Conservation (phyloP, 2,329 filamentous ascomycete species). For the Beauveria sp. region DNA sequence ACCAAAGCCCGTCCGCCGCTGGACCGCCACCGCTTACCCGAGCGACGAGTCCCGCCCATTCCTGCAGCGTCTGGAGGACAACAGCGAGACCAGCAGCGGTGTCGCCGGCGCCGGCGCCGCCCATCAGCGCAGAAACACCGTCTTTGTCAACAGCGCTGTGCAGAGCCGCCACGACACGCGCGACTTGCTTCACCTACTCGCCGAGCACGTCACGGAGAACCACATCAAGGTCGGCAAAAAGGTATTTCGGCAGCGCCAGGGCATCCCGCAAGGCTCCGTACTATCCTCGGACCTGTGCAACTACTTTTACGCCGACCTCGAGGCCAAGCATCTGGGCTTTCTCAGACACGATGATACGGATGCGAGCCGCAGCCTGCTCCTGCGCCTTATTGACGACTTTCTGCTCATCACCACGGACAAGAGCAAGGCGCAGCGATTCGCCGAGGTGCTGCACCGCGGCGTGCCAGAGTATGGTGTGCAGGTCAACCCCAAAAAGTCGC, state of each 20-base stretch:
- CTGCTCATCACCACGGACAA: slow-evolving; percentile 71
- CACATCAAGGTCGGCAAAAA: slow-evolving; percentile 83
- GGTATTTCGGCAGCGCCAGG: slow-evolving; percentile 77
- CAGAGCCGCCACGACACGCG: slow-evolving; percentile 49
- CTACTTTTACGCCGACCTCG: slow-evolving; percentile 90
- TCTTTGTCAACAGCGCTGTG: slow-evolving; percentile 67
- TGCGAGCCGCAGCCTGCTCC: slow-evolving; percentile 46
- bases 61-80: slow-evolving; percentile 33
- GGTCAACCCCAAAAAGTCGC: slow-evolving; percentile 70
- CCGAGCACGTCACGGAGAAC: slow-evolving; percentile 76
- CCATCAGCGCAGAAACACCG: slow-evolving; percentile 51
- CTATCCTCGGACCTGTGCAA: slow-evolving; percentile 84
- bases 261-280: slow-evolving; percentile 90
- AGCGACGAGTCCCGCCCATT: slow-evolving; percentile 36
- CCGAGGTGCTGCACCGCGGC: slow-evolving; percentile 73
- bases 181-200: slow-evolving; percentile 60
- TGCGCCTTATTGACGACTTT: slow-evolving; percentile 89
- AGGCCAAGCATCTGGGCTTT: slow-evolving; percentile 62
- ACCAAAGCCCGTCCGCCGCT: slow-evolving; percentile 38
- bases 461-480: slow-evolving; percentile 71
- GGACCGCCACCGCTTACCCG: slow-evolving; percentile 44
- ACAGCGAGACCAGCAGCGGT: neutral
- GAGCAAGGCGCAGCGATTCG: slow-evolving; percentile 61
- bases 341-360: slow-evolving; percentile 26
- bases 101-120: slow-evolving; percentile 20